Evolutionary conservation across 2,329 filamentous ascomycete species (phyloP), one percentile per base, ranked within the genome.

Genomic region (Plenodomus biglobosus): DNA sequence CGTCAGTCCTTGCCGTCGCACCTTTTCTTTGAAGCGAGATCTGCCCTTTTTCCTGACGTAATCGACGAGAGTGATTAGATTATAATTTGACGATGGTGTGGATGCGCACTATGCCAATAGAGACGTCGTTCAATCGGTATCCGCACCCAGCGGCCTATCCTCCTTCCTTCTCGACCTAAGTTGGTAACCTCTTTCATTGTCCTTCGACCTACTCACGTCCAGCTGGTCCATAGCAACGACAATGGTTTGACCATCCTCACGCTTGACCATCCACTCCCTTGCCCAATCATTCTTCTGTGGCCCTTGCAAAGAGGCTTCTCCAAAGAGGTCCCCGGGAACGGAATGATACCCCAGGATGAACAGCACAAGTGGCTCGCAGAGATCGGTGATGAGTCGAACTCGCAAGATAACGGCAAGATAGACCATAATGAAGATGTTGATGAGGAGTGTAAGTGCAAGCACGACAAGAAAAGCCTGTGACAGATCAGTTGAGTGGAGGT

Each of bases 301-400:
- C 8, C 44, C 48, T 15, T 50, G 42, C n/a, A 40, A 38, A n/a
- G 47, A 36, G 8, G 41, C n/a, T 0, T 45, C 44, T 3, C 18
- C 15, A 1, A 51, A 51, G 1, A 51, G 3, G 3, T 51, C 40
- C 1, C 8, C 3, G 0, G 40, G 48, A 2, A 42, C 40, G 11
- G 36, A 41, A 37, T 50, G 50, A 7, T 52, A 49, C 6, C 50
- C 50, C 1, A 52, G 41, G 0, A 52, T 38, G 27, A 52, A 52
- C 0, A 52, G n/a, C 0, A 49, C 42, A 2, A 52, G 46, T 3
- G 46, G 50, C 24, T 52, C 50, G 37, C 50, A 49, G 1, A 52
- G 2, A 16, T 52, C 50, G n/a, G 50, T 48, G 13, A 52, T 37
- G 15, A 52, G 46, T 17, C 35, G 20, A 17, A 52, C 30, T 17